Percentiles rank a stretch among this genome's conserved stretches.
phyloP scores from a whole-genome alignment of 2,329 filamentous ascomycete genomes.

The Phaeosphaeriaceae sp. region DNA sequence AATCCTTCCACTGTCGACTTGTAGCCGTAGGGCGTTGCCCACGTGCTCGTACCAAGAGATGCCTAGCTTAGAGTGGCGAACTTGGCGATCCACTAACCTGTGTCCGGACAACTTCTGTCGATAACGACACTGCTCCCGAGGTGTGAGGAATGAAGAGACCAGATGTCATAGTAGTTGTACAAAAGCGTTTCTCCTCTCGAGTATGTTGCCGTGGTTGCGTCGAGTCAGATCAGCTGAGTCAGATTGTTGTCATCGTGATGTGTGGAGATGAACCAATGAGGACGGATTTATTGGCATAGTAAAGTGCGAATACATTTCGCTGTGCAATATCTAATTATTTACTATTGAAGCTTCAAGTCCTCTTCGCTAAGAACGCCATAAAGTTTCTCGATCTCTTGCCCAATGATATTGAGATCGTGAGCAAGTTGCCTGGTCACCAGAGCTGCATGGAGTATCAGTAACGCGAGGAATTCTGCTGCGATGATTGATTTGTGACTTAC shows the following conservation, averaged over 20 bases:
- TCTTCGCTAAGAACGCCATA: constrained; percentile 70
- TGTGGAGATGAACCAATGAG: not conserved
- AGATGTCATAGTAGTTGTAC: not conserved
- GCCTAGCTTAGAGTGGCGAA: constrained; percentile 1
- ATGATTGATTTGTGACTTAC: constrained; percentile 48
- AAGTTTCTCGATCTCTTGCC: constrained; percentile 63
- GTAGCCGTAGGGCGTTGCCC: not conserved
- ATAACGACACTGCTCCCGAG: not conserved
- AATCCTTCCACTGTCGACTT: not conserved
- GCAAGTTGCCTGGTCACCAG: constrained; percentile 68
- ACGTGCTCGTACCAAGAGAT: constrained; percentile 7
- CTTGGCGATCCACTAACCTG: not conserved
- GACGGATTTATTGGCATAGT: no score
- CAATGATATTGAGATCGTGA: constrained; percentile 61
- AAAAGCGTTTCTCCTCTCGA: not conserved
- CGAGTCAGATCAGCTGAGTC: no score
- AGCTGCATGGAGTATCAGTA: constrained; percentile 49
- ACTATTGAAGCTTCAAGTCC: constrained; percentile 59
- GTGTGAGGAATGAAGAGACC: not conserved
- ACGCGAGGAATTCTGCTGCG: not conserved
- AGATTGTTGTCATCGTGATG: not conserved
- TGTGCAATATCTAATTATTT: no score
- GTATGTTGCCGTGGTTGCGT: not conserved
- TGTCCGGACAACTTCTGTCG: not conserved
- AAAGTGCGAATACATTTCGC: not conserved